phyloP scores from a whole-genome alignment of 176 grass and related monocot species.

The Musa schizocarpa region DNA sequence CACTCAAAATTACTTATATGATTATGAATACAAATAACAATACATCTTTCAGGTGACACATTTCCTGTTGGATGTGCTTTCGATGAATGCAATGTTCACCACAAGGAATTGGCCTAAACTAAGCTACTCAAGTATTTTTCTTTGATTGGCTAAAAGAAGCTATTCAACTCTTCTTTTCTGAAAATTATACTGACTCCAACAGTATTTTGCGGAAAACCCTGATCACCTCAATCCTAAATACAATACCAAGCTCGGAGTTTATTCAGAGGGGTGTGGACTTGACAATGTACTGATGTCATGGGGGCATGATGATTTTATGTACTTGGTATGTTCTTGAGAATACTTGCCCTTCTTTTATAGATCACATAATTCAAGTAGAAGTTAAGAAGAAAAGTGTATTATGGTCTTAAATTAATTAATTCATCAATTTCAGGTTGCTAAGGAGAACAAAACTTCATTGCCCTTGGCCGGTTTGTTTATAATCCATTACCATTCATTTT shows the following conservation, averaged over 20 bases:
- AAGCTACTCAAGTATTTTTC: background rate
- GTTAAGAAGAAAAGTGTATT: background rate
- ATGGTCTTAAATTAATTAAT: background rate
- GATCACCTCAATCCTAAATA: conserved; percentile 57
- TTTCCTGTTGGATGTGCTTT: conserved; percentile 75
- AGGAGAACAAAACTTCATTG: conserved; percentile 13
- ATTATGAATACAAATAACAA: background rate
- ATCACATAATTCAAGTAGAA: background rate
- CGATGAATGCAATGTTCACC: conserved; percentile 76
- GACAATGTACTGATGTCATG: conserved; percentile 75
- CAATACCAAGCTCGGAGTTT: conserved; percentile 60
- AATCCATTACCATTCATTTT: conserved; percentile 13
- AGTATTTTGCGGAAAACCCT: conserved; percentile 73
- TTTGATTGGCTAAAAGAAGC: background rate
- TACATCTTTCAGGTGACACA: conserved; percentile 56
- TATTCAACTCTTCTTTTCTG: background rate
- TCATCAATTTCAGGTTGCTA: conserved; percentile 5
- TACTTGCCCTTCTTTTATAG: background rate
- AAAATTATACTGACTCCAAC: conserved; percentile 8
- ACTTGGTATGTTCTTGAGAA: conserved; percentile 40
- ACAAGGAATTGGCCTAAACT: conserved; percentile 41
- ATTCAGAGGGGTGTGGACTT: conserved; percentile 75
- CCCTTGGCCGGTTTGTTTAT: conserved; percentile 7
- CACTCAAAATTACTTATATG: background rate
- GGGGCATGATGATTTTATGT: conserved; percentile 90